These are phyloP conservation scores for Trametes gibbosa DNA, from an alignment of 768 basidiomycete genomes.

Conservation along the genomic window DNA sequence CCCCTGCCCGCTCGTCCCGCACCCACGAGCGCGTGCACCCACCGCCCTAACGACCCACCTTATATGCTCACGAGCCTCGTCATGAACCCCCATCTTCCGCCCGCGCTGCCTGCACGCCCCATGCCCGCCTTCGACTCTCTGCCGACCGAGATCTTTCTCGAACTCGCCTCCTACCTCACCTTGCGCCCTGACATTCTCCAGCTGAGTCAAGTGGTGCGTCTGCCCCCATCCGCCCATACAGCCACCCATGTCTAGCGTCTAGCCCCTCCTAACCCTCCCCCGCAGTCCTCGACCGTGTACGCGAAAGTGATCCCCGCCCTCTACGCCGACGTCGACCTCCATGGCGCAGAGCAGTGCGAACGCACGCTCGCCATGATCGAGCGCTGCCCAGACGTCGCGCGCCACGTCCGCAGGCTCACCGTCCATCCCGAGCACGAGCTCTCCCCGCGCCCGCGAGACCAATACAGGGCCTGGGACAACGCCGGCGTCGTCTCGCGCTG, in stretches of 20 bases:
- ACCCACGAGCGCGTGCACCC: not conserved
- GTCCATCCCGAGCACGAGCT: conserved; percentile 39
- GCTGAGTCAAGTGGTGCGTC: conserved; percentile 56
- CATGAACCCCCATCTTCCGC: not conserved
- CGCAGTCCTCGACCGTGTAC: conserved; percentile 56
- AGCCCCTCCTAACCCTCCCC: not conserved
- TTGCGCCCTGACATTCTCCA: conserved; percentile 54
- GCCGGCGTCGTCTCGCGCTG: conserved; percentile 46
- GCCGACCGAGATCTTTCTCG: conserved; percentile 66
- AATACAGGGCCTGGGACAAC: conserved; percentile 28
- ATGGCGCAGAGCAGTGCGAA: conserved; percentile 56
- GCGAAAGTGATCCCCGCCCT: conserved; percentile 52
- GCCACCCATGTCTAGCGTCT: not conserved
- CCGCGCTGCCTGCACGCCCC: not conserved
- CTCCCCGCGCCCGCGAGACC: conserved; percentile 1
- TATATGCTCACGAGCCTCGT: not conserved
- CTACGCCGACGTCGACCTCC: conserved; percentile 56
- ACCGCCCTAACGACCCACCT: not conserved
- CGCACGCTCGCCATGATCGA: conserved; percentile 64
- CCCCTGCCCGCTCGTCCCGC: not conserved
- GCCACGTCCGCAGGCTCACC: conserved; percentile 62
- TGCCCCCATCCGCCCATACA: conserved; percentile 16
- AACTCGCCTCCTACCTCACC: conserved; percentile 56
- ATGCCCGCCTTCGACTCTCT: conserved; percentile 21
- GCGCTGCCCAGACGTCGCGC: conserved; percentile 51